Base-by-base conservation (phyloP, 1,139 yeast genomes). In the Suhomyces maxii region DNA sequence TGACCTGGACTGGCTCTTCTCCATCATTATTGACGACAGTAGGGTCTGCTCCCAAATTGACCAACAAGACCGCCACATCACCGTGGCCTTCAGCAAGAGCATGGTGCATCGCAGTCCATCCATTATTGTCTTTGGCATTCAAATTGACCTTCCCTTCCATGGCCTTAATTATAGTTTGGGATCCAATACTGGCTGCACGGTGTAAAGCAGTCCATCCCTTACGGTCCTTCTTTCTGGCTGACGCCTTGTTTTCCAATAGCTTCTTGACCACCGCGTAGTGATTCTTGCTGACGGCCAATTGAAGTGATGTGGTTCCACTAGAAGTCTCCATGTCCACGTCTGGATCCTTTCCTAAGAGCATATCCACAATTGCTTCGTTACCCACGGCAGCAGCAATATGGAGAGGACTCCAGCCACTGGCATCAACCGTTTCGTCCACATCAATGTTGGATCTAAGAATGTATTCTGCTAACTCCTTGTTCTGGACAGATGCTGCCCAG, bases 81-180 rank as follows among this genome's bases (percentile, higher is more conserved):
- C 85, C 91, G 59, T 86, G 85, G 0, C 97, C 97, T 63, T 91
- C 99, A 0, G 97, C 93, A 45, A 87, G 68, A 0, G 98, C 97
- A 64, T 89, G 96, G 63, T 89, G 96, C 54, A 91, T 64, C 0
- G 96, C 83, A 0, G 96, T 87, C 91, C 95, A 89, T 0, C 96
- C 95, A 43, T 78, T 76, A 14, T 58, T 56, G 60, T 91, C 98
- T 37, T 79, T 77, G 6, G 83, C 74, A 58, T 89, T 88, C 26
- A 90, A 61, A 14, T 89, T 86, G 3, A 85, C 81, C 8, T 73
- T 68, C n/a, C 77, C 71, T 3, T 80, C 77, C 38, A 86, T 61
- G 32, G 76, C 60, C 44, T 73, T 68, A 26, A 82, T 76, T 14
- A 86, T 63, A 2, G 80, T 80, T 30, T 71, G 61, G 1, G 86